Evolutionary conservation across 1,284 basidiomycete species (phyloP), one percentile per base, ranked within the genome.

Genomic region (Leccinum pachyderme): DNA sequence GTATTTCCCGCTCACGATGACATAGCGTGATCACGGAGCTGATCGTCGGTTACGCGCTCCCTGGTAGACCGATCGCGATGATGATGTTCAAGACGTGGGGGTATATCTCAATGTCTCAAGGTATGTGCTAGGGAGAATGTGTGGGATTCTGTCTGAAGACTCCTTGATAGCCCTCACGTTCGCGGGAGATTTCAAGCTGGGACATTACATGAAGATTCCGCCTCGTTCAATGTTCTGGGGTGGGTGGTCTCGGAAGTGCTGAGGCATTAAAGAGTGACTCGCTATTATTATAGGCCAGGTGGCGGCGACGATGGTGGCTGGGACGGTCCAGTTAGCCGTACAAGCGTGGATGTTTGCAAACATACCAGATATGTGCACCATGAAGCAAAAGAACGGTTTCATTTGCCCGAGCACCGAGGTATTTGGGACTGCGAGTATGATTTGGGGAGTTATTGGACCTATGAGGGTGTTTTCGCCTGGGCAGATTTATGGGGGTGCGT

Each of bases 181-280:
- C 58, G 58, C 76, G 1, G 56, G 66, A 4, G 81, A 83, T 58
- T 70, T 77, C 56, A 81, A 80, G 61, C 65, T 81, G 37, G 78
- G 74, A 28, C 77, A 80, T 55, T 81, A 81, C 63, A 81, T 80
- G 74, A 83, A 83, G 69, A 61, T 82, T 31, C 75, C 79, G 7
- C 81, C 81, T 22, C 75, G 79, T 37, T 55, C 72, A 0, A 75
- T 79, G 67, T 81, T 81, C 54, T 69, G 64, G 58, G 66, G 74
- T 66, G 47, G 7, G 61, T 54, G 7, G 2, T 4, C 8, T 28
- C 5, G 22, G n/a, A n/a, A n/a, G 12, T 4, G 5, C 5, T 35
- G 5, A 2, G 15, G 25, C 33, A 27, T 11, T 8, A 7, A 11
- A 51, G 15, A 4, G 52, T 56, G 31, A 57, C 13, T 32, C 15